These are phyloP conservation scores for Emericellopsis terricola DNA, from an alignment of 495 filamentous ascomycete species.

Conservation along the genomic window DNA sequence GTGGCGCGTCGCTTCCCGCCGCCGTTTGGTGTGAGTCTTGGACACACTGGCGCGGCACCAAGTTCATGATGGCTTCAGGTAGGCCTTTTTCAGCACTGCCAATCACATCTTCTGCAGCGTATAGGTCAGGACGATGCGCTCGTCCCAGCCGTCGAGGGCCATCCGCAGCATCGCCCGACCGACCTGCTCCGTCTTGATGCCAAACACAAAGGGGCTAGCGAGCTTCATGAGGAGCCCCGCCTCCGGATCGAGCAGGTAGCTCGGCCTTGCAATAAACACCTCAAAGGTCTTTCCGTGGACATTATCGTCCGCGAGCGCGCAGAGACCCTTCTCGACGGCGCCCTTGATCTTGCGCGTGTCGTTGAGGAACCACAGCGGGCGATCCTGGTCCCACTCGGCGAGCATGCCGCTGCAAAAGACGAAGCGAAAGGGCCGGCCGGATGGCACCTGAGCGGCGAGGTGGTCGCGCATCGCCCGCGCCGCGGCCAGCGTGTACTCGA, in stretches of 20 bases:
- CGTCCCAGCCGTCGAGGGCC: constrained; percentile 14
- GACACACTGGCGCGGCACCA: no score
- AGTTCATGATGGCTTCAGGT: no score
- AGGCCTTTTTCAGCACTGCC: no score
- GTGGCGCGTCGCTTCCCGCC: no score
- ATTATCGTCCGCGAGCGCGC: constrained; percentile 13
- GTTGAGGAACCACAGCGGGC: constrained; percentile 20
- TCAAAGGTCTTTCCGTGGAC: constrained; percentile 6
- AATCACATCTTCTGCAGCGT: constrained; percentile 11
- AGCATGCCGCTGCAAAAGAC: constrained; percentile 29
- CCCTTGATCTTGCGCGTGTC: constrained; percentile 27
- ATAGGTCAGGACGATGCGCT: constrained; percentile 15
- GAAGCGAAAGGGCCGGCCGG: constrained; percentile 26
- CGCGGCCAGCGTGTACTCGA: constrained; percentile 26
- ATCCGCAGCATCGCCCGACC: constrained; percentile 22
- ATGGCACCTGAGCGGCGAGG: constrained; percentile 8
- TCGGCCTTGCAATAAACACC: constrained; percentile 12
- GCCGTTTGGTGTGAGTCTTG: no score
- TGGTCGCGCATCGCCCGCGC: constrained; percentile 17
- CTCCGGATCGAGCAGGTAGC: constrained; percentile 17
- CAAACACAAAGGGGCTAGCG: constrained; percentile 7
- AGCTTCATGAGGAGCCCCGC: constrained; percentile 12
- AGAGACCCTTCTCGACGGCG: constrained; percentile 20
- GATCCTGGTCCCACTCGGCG: constrained; percentile 27
- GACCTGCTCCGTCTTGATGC: constrained; percentile 18